phyloP scores from a whole-genome alignment of 805 yeast species.

The Cyberlindnera japonica region DNA sequence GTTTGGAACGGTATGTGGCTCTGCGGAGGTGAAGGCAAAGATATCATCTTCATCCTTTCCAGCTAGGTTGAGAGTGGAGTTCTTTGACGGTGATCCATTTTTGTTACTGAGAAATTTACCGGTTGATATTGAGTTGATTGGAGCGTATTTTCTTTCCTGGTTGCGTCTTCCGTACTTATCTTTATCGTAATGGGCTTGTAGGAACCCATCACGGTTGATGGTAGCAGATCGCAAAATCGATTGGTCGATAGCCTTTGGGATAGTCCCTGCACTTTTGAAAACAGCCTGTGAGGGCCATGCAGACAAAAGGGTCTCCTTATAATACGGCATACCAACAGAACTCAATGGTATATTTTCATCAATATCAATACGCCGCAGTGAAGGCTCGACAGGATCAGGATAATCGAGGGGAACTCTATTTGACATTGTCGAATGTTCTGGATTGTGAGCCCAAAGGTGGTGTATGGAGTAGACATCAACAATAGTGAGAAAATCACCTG shows the following conservation, averaged over 20 bases:
- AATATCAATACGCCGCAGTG: slow-evolving; percentile 32
- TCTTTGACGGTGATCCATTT: slow-evolving; percentile 35
- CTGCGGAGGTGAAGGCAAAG: slow-evolving; percentile 30
- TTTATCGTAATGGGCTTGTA: slow-evolving; percentile 51
- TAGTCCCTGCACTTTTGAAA: slow-evolving; percentile 59
- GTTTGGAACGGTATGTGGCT: slow-evolving; percentile 53
- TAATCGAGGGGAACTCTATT: slow-evolving; percentile 48
- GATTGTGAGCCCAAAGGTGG: slow-evolving; percentile 64
- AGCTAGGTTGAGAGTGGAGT: slow-evolving; percentile 18
- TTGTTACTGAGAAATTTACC: slow-evolving; percentile 60
- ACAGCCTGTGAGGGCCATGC: slow-evolving; percentile 69
- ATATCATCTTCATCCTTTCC: slow-evolving; percentile 23
- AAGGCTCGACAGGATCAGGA: slow-evolving; percentile 41
- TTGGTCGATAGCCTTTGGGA: slow-evolving; percentile 52
- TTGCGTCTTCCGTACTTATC: slow-evolving; percentile 57
- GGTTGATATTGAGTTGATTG: slow-evolving; percentile 29
- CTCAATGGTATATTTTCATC: slow-evolving; percentile 58
- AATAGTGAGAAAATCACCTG: slow-evolving; percentile 77
- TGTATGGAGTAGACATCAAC: slow-evolving; percentile 44
- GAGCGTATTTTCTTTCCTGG: slow-evolving; percentile 39
- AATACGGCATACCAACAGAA: slow-evolving; percentile 82
- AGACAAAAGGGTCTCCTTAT: slow-evolving; percentile 70
- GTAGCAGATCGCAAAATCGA: slow-evolving; percentile 37
- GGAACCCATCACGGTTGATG: slow-evolving; percentile 32
- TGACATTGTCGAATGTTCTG: slow-evolving; percentile 40